A percentile compares a stretch with the other conserved stretches of the same genome.
phyloP scores from a whole-genome alignment of 2,329 filamentous ascomycete genomes.

The Tolypocladium sp. region DNA sequence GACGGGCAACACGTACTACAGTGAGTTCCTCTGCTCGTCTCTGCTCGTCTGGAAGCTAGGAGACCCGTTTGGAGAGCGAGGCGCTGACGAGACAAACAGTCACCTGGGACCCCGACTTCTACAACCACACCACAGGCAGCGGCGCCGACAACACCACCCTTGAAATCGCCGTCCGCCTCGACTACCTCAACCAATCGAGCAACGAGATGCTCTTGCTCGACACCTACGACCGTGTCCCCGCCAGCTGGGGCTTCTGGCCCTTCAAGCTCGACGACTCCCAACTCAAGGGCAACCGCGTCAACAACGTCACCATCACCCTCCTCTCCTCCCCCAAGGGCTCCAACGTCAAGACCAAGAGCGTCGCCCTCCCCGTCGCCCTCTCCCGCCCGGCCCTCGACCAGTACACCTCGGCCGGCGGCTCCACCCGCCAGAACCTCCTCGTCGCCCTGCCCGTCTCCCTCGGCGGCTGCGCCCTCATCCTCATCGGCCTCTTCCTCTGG shows the following conservation, averaged over 20 bases:
- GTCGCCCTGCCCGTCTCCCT: conserved; percentile 44
- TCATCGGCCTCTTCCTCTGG: conserved; percentile 48
- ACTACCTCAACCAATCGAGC: conserved; percentile 28
- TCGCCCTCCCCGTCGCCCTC: conserved; percentile 29
- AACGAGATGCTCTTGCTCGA: conserved; percentile 27
- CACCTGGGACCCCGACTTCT: conserved; percentile 47
- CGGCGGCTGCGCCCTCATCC: conserved; percentile 34
- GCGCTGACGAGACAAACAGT: conserved; percentile 24
- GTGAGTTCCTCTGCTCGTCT: conserved; percentile 21
- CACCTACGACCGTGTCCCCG: conserved; percentile 21
- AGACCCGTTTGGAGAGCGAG: background rate
- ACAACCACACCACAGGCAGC: conserved; percentile 26
- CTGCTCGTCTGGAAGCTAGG: background rate
- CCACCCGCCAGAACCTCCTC: conserved; percentile 31
- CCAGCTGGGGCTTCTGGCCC: conserved; percentile 38
- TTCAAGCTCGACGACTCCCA: conserved; percentile 29
- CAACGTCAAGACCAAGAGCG: conserved; percentile 28
- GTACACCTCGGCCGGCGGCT: conserved; percentile 21
- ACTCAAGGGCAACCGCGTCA: conserved; percentile 24
- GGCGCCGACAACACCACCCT: conserved; percentile 22
- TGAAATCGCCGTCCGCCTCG: conserved; percentile 26
- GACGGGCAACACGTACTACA: conserved; percentile 39
- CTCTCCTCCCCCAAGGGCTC: conserved; percentile 25
- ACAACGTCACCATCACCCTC: conserved; percentile 41
- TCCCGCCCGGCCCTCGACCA: conserved; percentile 23